phyloP scores from a whole-genome alignment of 352 stramenopile genomes.

The Blastocystis hominis region DNA sequence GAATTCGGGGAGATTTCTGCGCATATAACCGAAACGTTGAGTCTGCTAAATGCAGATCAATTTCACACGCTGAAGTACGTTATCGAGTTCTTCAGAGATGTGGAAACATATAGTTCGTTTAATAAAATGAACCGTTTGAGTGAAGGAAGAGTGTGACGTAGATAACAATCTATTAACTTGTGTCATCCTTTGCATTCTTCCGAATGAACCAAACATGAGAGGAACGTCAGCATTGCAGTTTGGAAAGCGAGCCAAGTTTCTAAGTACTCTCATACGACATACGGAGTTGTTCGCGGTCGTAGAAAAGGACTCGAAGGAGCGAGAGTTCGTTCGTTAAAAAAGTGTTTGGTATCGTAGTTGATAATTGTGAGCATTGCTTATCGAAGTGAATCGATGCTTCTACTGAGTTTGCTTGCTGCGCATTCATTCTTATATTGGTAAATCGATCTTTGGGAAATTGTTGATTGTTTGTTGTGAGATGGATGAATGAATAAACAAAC shows the following conservation, averaged over 20 bases:
- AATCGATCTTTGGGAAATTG: too few relatives aligned
- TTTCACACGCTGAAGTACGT: background rate
- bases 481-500: too few relatives aligned
- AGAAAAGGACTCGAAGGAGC: too few relatives aligned
- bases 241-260: slow-evolving; percentile 8
- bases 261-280: background rate
- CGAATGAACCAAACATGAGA: background rate
- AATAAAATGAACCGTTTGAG: background rate
- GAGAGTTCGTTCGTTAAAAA: too few relatives aligned
- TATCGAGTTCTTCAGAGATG: background rate
- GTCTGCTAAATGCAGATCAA: background rate
- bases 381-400: too few relatives aligned
- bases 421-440: too few relatives aligned
- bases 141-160: background rate
- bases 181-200: background rate
- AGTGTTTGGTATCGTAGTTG: too few relatives aligned
- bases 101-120: background rate
- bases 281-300: too few relatives aligned
- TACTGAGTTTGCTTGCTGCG: too few relatives aligned
- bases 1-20: background rate
- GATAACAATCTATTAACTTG: background rate
- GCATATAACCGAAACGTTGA: background rate
- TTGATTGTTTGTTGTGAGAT: too few relatives aligned
- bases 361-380: too few relatives aligned
- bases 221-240: background rate